Conservation (phyloP, 768 basidiomycete species). For the Calocybe gangraenosa region DNA sequence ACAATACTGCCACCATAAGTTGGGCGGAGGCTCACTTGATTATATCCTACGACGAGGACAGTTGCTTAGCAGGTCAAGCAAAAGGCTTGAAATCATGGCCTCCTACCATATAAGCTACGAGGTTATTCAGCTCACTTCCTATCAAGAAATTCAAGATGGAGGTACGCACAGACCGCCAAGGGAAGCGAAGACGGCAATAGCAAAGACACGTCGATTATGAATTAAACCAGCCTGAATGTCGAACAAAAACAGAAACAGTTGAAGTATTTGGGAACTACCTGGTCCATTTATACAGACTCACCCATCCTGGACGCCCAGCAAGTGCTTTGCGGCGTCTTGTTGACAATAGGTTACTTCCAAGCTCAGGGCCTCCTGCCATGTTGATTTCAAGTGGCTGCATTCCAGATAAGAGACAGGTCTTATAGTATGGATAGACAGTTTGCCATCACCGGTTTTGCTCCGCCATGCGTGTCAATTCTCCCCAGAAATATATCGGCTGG, state of each 20-base stretch:
- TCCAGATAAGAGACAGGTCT: constrained; percentile 1
- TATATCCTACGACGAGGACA: constrained; percentile 43
- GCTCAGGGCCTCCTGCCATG: constrained; percentile 44
- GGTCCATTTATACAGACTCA: constrained; percentile 23
- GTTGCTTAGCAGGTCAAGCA: no score
- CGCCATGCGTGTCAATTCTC: neutral
- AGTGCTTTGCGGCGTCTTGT: constrained; percentile 49
- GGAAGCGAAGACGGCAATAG: constrained; percentile 73
- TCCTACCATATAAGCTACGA: constrained; percentile 55
- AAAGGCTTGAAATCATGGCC: no score
- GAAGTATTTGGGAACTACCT: neutral
- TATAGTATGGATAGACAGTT: constrained; percentile 1
- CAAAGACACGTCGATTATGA: constrained; percentile 60
- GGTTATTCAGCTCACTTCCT: neutral
- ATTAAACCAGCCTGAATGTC: constrained; percentile 51
- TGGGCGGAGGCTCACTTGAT: constrained; percentile 46
- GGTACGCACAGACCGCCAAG: constrained; percentile 64
- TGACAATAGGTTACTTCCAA: constrained; percentile 26
- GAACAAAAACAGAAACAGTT: constrained; percentile 3
- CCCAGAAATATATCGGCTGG: neutral
- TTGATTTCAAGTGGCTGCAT: neutral
- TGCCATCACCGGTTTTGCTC: neutral
- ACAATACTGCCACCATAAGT: neutral
- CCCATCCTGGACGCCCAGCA: constrained; percentile 67
- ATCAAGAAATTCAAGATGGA: neutral